phyloP scores from a whole-genome alignment of 345 rosid species.

The Eucalyptus sp. region DNA sequence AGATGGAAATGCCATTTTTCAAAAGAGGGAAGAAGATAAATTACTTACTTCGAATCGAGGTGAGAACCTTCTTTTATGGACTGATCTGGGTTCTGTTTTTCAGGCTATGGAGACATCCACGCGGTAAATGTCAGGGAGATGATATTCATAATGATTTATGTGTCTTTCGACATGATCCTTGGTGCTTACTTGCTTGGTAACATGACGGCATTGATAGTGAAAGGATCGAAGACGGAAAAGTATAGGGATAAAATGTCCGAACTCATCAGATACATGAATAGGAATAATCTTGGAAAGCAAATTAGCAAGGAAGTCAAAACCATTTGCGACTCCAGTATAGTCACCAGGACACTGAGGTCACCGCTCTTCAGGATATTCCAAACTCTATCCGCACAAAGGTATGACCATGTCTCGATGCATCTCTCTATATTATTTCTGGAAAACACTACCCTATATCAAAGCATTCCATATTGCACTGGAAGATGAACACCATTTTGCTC shows the following conservation, averaged over 20 bases:
- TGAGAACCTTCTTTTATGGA: background rate
- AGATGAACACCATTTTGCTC: background rate
- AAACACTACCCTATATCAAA: background rate
- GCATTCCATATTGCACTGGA: background rate
- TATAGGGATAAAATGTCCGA: conserved; percentile 73
- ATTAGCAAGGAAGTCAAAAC: conserved; percentile 51
- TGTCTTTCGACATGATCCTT: conserved; percentile 84
- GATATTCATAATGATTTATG: conserved; percentile 74
- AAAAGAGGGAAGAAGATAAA: background rate
- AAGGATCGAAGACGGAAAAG: conserved; percentile 82
- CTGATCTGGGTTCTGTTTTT: background rate
- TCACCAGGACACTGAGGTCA: conserved; percentile 40
- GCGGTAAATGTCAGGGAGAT: conserved; percentile 83
- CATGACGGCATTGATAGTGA: conserved; percentile 85
- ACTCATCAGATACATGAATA: conserved; percentile 53
- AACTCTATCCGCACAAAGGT: conserved; percentile 71
- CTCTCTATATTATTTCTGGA: background rate
- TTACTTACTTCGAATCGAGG: background rate
- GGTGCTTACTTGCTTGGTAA: conserved; percentile 88
- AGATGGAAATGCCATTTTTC: background rate
- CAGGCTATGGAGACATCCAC: conserved; percentile 92
- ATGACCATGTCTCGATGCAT: background rate
- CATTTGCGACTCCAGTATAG: conserved; percentile 55
- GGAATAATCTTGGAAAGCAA: conserved; percentile 50
- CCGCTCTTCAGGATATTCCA: conserved; percentile 77